Evolutionary conservation across 2,329 filamentous ascomycete species (phyloP), one percentile per base, ranked within the genome.

Genomic region (Calonectria leucothoes): DNA sequence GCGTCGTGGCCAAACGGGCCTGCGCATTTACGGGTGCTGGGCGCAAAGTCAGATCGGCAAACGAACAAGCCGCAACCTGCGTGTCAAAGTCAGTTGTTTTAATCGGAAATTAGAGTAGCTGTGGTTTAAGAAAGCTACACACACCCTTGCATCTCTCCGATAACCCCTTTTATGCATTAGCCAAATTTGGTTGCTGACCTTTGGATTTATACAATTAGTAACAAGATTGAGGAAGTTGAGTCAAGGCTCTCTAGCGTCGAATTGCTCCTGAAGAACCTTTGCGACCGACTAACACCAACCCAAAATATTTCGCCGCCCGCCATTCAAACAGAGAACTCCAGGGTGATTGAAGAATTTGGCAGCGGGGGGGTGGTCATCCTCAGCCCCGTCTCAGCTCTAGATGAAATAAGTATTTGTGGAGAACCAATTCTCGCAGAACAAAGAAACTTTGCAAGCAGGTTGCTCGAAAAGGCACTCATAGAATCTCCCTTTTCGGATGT

Each of bases 21-120:
- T 91, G 90, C 78, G 90, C 88, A 71, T 91, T 88, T 5, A 90
- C 88, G 0, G 89, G 89, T 5, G 83, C 85, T 20, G 88, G 88
- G 8, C 89, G 91, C 77, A 87, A 88, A 73, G 87, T 89, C 37
- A 90, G 88, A 79, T 89, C 91, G 78, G 83, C 85, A 52, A 85
- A 89, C 49, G 89, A 91, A 77, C 84, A 89, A 67, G 89, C 91
- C 49, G 83, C 91, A 74, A 91, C 91, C 72, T 91, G 89, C 2
- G 89, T 88, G 52, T 89, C 91, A 86, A 91, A 91, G 89, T 91
- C 82, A 77, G 88, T 84, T 39, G 55, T 20, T 20, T 39, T 51
- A n/a, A n/a, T n/a, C n/a, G n/a, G n/a, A n/a, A n/a, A n/a, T n/a
- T n/a, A n/a, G n/a, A n/a, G n/a, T n/a, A n/a, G n/a, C n/a, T n/a